Conservation (phyloP, 2,329 filamentous ascomycete species). For the Clarireedia monteithiana region DNA sequence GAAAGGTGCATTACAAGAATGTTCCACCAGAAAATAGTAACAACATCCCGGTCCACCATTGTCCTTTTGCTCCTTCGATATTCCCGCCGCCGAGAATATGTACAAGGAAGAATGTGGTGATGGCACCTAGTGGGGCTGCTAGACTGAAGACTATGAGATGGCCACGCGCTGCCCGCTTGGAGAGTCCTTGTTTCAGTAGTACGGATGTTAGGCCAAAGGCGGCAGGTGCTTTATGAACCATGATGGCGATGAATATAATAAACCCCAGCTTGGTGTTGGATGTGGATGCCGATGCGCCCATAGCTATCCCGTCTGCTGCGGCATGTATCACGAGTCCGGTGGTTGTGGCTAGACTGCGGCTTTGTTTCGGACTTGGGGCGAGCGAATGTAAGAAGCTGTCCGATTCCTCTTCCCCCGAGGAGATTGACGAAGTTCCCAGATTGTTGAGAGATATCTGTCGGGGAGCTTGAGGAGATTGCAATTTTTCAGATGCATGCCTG, state of each 20-base stretch:
- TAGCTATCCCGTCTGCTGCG: constrained; percentile 87
- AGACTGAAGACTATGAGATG: constrained; percentile 89
- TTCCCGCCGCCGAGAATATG: constrained; percentile 62
- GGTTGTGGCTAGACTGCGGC: constrained; percentile 70
- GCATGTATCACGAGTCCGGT: constrained; percentile 94
- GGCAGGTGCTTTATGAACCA: constrained; percentile 94
- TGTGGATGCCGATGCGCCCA: constrained; percentile 80
- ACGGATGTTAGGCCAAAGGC: constrained; percentile 91
- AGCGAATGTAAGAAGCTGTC: constrained; percentile 53
- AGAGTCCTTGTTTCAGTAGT: constrained; percentile 81
- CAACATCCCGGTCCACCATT: constrained; percentile 87
- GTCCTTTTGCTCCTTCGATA: constrained; percentile 42
- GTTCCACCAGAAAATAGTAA: constrained; percentile 94
- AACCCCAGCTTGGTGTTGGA: constrained; percentile 70
- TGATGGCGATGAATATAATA: constrained; percentile 91
- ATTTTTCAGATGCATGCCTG: constrained; percentile 57
- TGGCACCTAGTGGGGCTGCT: constrained; percentile 78
- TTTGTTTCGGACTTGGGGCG: constrained; percentile 48
- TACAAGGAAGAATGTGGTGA: constrained; percentile 75
- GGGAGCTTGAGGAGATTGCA: constrained; percentile 58
- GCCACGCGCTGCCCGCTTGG: constrained; percentile 73
- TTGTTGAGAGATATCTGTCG: constrained; percentile 87
- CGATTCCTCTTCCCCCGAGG: constrained; percentile 42
- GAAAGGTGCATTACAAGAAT: constrained; percentile 63
- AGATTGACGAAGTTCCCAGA: constrained; percentile 47